These are phyloP conservation scores for Aspergillus nanangensis DNA, from an alignment of 495 filamentous ascomycete species.

Conservation along the genomic window DNA sequence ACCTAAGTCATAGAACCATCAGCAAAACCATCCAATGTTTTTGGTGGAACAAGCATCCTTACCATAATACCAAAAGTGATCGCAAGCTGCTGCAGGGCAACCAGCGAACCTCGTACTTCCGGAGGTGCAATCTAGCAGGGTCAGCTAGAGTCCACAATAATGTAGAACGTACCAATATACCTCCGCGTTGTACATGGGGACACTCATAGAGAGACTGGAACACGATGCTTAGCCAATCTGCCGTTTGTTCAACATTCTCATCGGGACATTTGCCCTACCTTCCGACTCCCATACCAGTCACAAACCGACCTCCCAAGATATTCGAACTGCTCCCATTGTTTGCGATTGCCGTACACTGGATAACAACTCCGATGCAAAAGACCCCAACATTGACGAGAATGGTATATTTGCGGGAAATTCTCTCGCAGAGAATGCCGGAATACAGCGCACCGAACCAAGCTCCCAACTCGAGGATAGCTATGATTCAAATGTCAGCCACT, in stretches of 20 bases:
- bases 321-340: conserved; percentile 46
- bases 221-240: conserved; percentile 19
- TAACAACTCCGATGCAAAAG: conserved; percentile 67
- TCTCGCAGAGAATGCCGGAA: conserved; percentile 66
- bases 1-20: too few relatives aligned
- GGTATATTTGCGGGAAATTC: conserved; percentile 66
- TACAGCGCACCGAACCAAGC: conserved; percentile 72
- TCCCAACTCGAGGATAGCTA: conserved; percentile 70
- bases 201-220: conserved; percentile 56
- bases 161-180: conserved; percentile 32
- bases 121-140: conserved; percentile 56
- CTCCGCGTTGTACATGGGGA: conserved; percentile 50
- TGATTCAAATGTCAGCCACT: background rate
- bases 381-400: conserved; percentile 60
- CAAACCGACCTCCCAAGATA: conserved; percentile 74
- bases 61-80: conserved; percentile 59
- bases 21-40: too few relatives aligned
- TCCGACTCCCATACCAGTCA: conserved; percentile 52
- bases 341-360: conserved; percentile 62
- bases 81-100: conserved; percentile 68
- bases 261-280: too few relatives aligned
- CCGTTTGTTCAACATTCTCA: too few relatives aligned
- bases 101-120: conserved; percentile 68
- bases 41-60: too few relatives aligned
- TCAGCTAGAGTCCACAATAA: too few relatives aligned